These are phyloP conservation scores for Xylaria sp. DNA, from an alignment of 2,329 filamentous ascomycete species.

Conservation along the genomic window DNA sequence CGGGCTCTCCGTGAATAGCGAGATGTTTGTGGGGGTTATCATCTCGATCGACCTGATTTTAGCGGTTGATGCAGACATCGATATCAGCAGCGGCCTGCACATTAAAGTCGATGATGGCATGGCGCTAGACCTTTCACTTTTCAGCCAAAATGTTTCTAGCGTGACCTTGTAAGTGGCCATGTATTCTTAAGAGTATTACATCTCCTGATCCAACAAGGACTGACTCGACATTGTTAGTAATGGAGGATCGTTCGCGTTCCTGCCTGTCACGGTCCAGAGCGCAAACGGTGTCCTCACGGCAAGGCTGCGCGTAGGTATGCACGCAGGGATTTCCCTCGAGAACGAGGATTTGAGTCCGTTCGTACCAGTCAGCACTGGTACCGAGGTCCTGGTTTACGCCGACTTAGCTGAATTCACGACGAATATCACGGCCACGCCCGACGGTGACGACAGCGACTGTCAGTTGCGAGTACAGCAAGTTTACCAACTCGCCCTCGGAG, in stretches of 20 bases:
- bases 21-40: conserved; percentile 59
- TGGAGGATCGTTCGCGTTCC: conserved; percentile 65
- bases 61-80: conserved; percentile 57
- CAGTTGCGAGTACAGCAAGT: conserved; percentile 58
- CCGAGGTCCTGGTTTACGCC: conserved; percentile 61
- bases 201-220: background rate
- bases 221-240: conserved; percentile 51
- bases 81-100: conserved; percentile 66
- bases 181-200: background rate
- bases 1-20: conserved; percentile 54
- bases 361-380: conserved; percentile 54
- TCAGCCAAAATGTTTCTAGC: conserved; percentile 59
- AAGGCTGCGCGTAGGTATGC: conserved; percentile 59
- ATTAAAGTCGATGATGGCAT: conserved; percentile 64
- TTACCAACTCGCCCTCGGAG: conserved; percentile 65
- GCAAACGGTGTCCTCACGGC: conserved; percentile 58
- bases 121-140: conserved; percentile 60
- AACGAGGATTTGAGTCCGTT: conserved; percentile 41
- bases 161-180: conserved; percentile 59
- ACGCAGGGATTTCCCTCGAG: conserved; percentile 54
- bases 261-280: conserved; percentile 63
- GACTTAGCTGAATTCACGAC: conserved; percentile 66
- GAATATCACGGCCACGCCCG: conserved; percentile 57
- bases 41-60: conserved; percentile 65
- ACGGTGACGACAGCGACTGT: conserved; percentile 54